Base-by-base conservation (phyloP, 208 protist species). In the Wallacemonas collosoma region DNA sequence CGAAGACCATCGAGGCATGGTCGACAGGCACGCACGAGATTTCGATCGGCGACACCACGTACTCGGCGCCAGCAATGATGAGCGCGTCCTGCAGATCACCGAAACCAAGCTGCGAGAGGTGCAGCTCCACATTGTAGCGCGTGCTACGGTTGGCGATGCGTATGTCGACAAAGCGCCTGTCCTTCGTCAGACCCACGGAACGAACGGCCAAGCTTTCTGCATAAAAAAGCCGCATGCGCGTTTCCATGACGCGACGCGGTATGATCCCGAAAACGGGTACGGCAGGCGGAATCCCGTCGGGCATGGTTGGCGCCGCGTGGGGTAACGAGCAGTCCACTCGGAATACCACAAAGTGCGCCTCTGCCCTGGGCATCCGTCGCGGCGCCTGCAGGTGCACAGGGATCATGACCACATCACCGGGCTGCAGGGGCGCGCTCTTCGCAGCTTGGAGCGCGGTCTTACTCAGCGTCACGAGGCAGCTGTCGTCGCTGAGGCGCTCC, bases 241-340 rank as follows among this genome's bases (percentile, higher is more conserved):
- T 94, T 76, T 97, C 89, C 14, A 83, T 85, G 7, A 95, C 85
- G 61, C 90, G 90, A 1, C 89, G 75, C 9, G 93, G 93, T 63
- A 95, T 93, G 62, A 97, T 86, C 51, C 86, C 93, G 80, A 93
- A 95, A 2, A 97, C 86, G 7, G 93, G 93, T 38, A 97, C 86
- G 2, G 88, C 88, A n/a, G 71, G 71, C 3, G 93, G 89, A n/a
- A 97, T 75, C 64, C 86, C 76, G 8, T 68, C 66, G 35, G 93
- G 93, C 54, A 87, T 84, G 14, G 72, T 75, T 26, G 90, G 90
- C 51, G 67, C 40, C 15, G 85, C 77, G 65, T 95, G 81, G 15
- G 86, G 81, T 40, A 95, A 76, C 14, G 90, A 85, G 56, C 83
- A 80, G 58, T 91, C 88, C 1, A 85, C 82, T 61, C 90, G 93